These are phyloP conservation scores for Hortiboletus campestris DNA, from an alignment of 768 basidiomycete species.

Conservation along the genomic window DNA sequence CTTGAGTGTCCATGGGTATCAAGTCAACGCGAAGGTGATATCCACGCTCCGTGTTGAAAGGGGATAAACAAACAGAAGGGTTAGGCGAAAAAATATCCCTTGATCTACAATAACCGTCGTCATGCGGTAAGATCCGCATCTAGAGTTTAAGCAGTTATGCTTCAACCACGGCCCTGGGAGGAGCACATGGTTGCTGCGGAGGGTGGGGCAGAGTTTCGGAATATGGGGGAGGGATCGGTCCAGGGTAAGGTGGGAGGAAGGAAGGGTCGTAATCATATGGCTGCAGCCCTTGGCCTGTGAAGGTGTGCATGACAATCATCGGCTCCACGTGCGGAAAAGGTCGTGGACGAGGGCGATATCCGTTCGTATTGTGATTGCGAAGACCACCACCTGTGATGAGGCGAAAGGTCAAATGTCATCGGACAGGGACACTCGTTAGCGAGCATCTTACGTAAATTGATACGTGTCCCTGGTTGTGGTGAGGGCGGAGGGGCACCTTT, in stretches of 20 bases:
- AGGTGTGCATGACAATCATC: not conserved
- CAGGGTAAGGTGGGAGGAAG: constrained; percentile 12
- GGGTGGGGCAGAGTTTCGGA: not conserved
- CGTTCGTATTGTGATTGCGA: not conserved
- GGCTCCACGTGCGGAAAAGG: constrained; percentile 3
- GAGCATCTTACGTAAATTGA: not conserved
- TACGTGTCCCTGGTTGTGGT: not conserved
- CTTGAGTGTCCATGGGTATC: constrained; percentile 3
- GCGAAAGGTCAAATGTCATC: not conserved
- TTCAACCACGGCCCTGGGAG: not conserved
- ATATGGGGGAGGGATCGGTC: constrained; percentile 14
- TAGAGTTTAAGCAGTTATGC: not conserved
- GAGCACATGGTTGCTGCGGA: not conserved
- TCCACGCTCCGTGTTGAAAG: too few relatives aligned
- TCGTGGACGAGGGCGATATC: not conserved
- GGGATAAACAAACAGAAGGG: too few relatives aligned
- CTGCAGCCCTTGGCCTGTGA: not conserved
- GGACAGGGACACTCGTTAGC: not conserved
- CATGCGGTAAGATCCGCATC: not conserved
- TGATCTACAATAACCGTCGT: not conserved
- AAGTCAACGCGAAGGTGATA: not conserved
- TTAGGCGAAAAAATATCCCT: not conserved
- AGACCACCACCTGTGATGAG: not conserved
- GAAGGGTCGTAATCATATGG: not conserved
- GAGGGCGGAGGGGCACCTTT: not conserved